A percentile compares a stretch with the other conserved stretches of the same genome.
phyloP scores from a whole-genome alignment of 2,329 filamentous ascomycete species.

The Aaosphaeria pasadenensis region DNA sequence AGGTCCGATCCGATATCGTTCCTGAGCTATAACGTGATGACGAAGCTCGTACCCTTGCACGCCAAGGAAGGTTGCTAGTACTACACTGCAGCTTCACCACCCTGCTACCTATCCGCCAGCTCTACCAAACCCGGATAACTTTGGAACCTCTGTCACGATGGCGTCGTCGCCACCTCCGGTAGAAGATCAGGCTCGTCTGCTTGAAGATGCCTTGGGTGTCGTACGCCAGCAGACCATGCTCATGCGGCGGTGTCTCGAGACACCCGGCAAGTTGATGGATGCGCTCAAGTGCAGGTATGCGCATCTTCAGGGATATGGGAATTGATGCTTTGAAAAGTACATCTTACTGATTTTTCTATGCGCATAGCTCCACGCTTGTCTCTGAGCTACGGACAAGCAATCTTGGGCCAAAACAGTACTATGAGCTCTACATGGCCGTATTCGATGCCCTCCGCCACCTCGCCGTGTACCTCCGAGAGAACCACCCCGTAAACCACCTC shows the following conservation, averaged over 20 bases:
- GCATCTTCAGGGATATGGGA: conserved; percentile 3
- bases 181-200: conserved; percentile 72
- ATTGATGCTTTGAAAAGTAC: neutral
- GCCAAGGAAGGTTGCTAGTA: neutral
- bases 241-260: conserved; percentile 98
- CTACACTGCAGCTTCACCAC: conserved; percentile 1
- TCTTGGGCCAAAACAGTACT: conserved; percentile 98
- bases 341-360: conserved; percentile 11
- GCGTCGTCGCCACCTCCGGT: conserved; percentile 46
- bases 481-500: conserved; percentile 95
- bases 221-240: conserved; percentile 95
- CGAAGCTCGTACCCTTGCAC: no score
- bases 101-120: conserved; percentile 20
- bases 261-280: conserved; percentile 98
- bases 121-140: conserved; percentile 22
- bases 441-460: conserved; percentile 97
- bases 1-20: no score
- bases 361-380: conserved; percentile 82
- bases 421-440: conserved; percentile 98
- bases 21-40: no score
- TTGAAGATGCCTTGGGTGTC: conserved; percentile 94
- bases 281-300: conserved; percentile 95
- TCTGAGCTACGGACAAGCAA: conserved; percentile 98
- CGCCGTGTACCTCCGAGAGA: conserved; percentile 93
- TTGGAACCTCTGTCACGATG: conserved; percentile 30